Evolutionary conservation across 495 filamentous ascomycete species (phyloP).

Genomic region (Friedmanniomyces simplex): DNA sequence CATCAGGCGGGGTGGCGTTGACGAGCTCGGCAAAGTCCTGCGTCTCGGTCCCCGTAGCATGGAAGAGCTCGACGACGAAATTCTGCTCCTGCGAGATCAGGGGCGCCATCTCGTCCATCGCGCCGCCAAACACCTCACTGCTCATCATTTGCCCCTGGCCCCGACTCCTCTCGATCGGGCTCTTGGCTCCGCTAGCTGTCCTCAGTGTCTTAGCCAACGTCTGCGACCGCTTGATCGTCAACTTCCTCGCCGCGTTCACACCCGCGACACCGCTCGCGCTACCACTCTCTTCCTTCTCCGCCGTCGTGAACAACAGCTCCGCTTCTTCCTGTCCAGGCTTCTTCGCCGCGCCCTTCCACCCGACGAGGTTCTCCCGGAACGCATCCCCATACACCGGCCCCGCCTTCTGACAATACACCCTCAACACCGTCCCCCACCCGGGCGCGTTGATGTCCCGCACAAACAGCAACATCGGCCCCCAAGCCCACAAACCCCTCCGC

Average conservation of each 20-base stretch:
- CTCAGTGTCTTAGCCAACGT: constrained; percentile 71
- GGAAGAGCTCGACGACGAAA: constrained; percentile 88
- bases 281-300: constrained; percentile 65
- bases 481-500: constrained; percentile 62
- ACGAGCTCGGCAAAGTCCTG: constrained; percentile 76
- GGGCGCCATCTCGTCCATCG: constrained; percentile 64
- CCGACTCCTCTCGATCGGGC: constrained; percentile 47
- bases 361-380: constrained; percentile 64
- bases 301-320: constrained; percentile 77
- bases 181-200: constrained; percentile 53
- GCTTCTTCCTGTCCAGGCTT: constrained; percentile 76
- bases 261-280: constrained; percentile 33
- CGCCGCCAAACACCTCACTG: constrained; percentile 73
- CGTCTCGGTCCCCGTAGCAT: constrained; percentile 64
- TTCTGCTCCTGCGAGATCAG: constrained; percentile 87
- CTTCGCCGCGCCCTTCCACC: constrained; percentile 72
- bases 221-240: constrained; percentile 82
- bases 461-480: constrained; percentile 75
- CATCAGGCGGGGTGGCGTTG: constrained; percentile 50
- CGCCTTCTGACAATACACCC: constrained; percentile 66
- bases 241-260: constrained; percentile 69
- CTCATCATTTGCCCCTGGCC: constrained; percentile 58
- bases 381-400: constrained; percentile 70
- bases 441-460: constrained; percentile 65
- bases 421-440: constrained; percentile 70